These are phyloP conservation scores for Coemansia sp. DNA, from an alignment of 192 early-diverging fungal genomes.

Conservation along the genomic window DNA sequence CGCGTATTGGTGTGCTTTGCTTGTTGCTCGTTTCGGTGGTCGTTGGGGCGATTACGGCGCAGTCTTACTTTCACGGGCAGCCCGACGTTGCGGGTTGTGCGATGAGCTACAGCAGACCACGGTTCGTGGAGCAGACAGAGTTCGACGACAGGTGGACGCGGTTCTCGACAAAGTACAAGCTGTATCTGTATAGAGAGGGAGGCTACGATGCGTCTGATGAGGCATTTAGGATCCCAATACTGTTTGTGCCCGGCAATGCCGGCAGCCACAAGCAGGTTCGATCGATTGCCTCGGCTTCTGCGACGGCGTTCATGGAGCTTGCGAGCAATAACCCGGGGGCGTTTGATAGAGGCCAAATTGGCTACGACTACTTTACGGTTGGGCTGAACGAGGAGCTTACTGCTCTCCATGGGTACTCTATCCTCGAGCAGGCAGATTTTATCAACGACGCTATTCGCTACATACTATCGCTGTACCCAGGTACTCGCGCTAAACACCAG, in stretches of 20 bases:
- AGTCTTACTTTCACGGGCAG: slow-evolving; percentile 69
- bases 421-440: slow-evolving; percentile 85
- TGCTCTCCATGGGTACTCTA: slow-evolving; percentile 78
- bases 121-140: slow-evolving; percentile 43
- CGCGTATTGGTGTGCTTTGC: slow-evolving; percentile 7
- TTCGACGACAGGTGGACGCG: slow-evolving; percentile 45
- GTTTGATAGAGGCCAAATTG: slow-evolving; percentile 35
- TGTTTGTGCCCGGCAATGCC: slow-evolving; percentile 95
- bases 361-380: slow-evolving; percentile 59
- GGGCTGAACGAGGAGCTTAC: slow-evolving; percentile 89
- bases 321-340: slow-evolving; percentile 10
- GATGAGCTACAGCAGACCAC: slow-evolving; percentile 63
- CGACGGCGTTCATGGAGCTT: slow-evolving; percentile 58
- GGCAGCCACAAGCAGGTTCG: slow-evolving; percentile 89
- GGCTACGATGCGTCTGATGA: slow-evolving; percentile 42
- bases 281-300: slow-evolving; percentile 75
- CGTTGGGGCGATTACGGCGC: slow-evolving; percentile 26
- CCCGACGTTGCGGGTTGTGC: slow-evolving; percentile 54
- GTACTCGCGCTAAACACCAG: slow-evolving; percentile 31
- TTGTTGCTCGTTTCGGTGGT: slow-evolving; percentile 16
- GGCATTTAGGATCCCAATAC: slow-evolving; percentile 73
- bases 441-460: slow-evolving; percentile 76
- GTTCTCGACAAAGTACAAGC: slow-evolving; percentile 72
- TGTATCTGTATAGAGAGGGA: slow-evolving; percentile 75
- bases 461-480: slow-evolving; percentile 70